A percentile compares a stretch with the other conserved stretches of the same genome.
These are phyloP conservation scores for Maudiozyma serrabonitensis DNA, from an alignment of 805 yeast genomes.

Conservation along the genomic window DNA sequence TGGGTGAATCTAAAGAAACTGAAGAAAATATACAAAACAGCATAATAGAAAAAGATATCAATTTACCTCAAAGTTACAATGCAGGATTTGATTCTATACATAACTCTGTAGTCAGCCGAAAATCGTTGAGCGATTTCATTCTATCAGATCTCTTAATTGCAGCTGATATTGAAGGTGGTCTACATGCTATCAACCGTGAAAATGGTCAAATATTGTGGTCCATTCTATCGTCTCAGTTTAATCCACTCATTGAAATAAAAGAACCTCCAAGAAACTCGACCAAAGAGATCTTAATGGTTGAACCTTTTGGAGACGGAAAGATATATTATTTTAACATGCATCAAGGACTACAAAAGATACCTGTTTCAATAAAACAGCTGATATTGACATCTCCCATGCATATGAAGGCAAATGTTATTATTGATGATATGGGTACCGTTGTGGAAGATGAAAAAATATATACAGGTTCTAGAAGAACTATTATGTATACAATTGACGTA, in stretches of 20 bases:
- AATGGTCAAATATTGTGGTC: conserved; percentile 77
- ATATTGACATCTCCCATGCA: conserved; percentile 83
- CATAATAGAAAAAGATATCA: not conserved
- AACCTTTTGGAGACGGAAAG: conserved; percentile 79
- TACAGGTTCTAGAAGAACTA: conserved; percentile 74
- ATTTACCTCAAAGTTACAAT: not conserved
- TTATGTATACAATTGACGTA: conserved; percentile 65
- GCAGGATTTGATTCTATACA: not conserved
- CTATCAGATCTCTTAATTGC: conserved; percentile 53
- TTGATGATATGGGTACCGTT: conserved; percentile 34
- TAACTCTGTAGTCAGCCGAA: conserved; percentile 3
- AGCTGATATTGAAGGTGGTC: conserved; percentile 77
- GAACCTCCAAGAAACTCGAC: conserved; percentile 11
- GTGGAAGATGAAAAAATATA: conserved; percentile 64
- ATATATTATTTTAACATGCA: conserved; percentile 70
- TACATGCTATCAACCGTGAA: conserved; percentile 69
- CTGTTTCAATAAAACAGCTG: conserved; percentile 67
- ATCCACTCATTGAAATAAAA: conserved; percentile 18
- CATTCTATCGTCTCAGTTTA: conserved; percentile 38
- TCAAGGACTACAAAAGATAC: conserved; percentile 69
- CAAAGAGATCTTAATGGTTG: conserved; percentile 69
- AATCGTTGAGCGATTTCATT: conserved; percentile 11
- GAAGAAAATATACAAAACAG: not conserved
- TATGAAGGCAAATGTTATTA: conserved; percentile 33
- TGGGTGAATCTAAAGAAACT: not conserved